Conservation (phyloP, 2,329 filamentous ascomycete species). For the Alternaria sp. region DNA sequence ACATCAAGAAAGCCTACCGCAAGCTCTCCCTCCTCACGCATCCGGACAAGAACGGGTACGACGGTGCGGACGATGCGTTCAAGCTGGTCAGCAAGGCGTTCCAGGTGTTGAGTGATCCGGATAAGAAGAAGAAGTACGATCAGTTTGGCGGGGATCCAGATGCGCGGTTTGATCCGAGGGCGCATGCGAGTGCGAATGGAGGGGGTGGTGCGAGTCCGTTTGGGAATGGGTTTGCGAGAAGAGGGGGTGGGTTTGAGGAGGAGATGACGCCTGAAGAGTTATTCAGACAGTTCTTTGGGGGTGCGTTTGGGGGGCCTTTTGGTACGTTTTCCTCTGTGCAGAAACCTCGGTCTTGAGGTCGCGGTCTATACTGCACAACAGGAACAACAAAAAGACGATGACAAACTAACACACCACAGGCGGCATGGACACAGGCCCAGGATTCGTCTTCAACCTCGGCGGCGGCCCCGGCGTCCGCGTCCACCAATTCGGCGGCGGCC, state of each 20-base stretch:
- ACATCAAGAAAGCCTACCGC: slow-evolving; percentile 97
- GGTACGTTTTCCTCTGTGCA: slow-evolving; percentile 54
- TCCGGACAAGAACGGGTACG: slow-evolving; percentile 98
- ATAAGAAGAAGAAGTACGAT: slow-evolving; percentile 90
- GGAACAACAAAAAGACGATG: not conserved
- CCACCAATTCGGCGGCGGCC: slow-evolving; percentile 88
- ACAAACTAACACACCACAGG: slow-evolving; percentile 46
- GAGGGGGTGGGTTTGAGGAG: slow-evolving; percentile 78
- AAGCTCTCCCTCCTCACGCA: slow-evolving; percentile 94
- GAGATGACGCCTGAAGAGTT: slow-evolving; percentile 96
- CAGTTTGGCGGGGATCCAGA: slow-evolving; percentile 91
- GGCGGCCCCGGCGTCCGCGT: slow-evolving; percentile 90
- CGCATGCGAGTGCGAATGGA: slow-evolving; percentile 51
- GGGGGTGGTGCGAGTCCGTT: slow-evolving; percentile 65
- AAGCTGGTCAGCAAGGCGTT: slow-evolving; percentile 97
- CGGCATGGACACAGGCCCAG: slow-evolving; percentile 77
- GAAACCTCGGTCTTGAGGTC: not conserved
- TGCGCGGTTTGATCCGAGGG: slow-evolving; percentile 74
- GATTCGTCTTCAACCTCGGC: slow-evolving; percentile 94
- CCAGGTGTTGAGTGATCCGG: slow-evolving; percentile 87
- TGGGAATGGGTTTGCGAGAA: slow-evolving; percentile 60
- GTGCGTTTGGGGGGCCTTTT: slow-evolving; percentile 70
- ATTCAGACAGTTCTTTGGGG: slow-evolving; percentile 96
- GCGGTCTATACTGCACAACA: not conserved
- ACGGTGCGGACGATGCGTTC: slow-evolving; percentile 95